Percentiles rank a stretch among this genome's conserved stretches.
Evolutionary conservation across 164 flowering plant genomes (phyloP).

Genomic region (Pachysandra terminalis): DNA sequence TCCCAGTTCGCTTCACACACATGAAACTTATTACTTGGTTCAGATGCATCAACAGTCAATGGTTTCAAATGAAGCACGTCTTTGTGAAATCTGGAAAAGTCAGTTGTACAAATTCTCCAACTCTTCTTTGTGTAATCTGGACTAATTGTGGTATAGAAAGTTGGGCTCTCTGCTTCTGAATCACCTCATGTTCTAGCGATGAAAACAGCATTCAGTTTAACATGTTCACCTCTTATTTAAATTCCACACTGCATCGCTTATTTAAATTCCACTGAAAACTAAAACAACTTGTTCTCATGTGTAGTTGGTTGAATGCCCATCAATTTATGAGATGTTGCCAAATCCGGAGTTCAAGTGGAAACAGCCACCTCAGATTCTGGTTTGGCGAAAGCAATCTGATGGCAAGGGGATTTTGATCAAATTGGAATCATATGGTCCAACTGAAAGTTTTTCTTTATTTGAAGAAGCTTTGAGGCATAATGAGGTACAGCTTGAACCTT

Average conservation of each 20-base stretch:
- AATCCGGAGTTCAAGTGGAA: constrained; percentile 78
- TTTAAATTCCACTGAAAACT: not conserved
- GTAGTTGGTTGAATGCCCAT: constrained; percentile 91
- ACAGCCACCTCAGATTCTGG: constrained; percentile 59
- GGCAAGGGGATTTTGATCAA: constrained; percentile 33
- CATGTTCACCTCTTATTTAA: too few relatives aligned
- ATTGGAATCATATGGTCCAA: constrained; percentile 57
- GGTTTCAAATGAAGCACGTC: not conserved
- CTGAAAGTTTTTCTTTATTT: constrained; percentile 41
- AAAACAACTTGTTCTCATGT: constrained; percentile 8
- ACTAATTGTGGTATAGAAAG: not conserved
- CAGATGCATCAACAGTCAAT: not conserved
- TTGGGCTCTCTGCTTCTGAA: not conserved
- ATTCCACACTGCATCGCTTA: not conserved
- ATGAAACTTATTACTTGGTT: too few relatives aligned
- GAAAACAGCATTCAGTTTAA: too few relatives aligned
- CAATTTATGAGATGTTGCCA: constrained; percentile 90
- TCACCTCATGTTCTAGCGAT: too few relatives aligned
- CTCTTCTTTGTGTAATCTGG: not conserved
- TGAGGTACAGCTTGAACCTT: constrained; percentile 43
- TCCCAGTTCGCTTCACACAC: not conserved
- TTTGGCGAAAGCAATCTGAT: constrained; percentile 60
- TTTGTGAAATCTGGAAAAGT: not conserved
- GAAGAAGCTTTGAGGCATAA: constrained; percentile 66
- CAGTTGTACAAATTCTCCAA: not conserved